These are phyloP conservation scores for Phytophthora ohioensis DNA, from an alignment of 352 stramenopile genomes.

Conservation along the genomic window DNA sequence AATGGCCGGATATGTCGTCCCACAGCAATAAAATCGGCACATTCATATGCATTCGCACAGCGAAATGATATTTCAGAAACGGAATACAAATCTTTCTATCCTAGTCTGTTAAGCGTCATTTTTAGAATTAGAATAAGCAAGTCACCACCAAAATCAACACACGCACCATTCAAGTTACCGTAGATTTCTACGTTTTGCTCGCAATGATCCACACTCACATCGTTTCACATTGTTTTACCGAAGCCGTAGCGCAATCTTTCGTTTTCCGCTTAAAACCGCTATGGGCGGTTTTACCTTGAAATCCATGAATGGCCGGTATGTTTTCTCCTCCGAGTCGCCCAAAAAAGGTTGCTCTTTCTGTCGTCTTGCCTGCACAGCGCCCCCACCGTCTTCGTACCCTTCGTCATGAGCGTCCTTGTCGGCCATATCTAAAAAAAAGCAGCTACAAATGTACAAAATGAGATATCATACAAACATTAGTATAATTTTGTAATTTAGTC, in stretches of 20 bases:
- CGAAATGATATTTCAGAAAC: slow-evolving; percentile 19
- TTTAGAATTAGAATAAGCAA: no score
- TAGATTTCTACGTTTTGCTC: not conserved
- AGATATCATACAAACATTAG: not conserved
- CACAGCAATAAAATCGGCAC: slow-evolving; percentile 13
- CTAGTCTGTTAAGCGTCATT: not conserved
- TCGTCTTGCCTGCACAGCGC: slow-evolving; percentile 6
- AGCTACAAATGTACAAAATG: slow-evolving; percentile 8
- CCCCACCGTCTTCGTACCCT: slow-evolving; percentile 6
- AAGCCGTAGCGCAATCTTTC: not conserved
- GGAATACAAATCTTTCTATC: not conserved
- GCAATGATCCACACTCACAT: not conserved
- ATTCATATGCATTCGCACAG: not conserved
- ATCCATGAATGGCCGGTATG: not conserved
- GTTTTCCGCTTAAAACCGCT: not conserved
- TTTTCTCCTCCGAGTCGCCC: no score
- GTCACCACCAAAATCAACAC: no score
- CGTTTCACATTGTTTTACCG: not conserved
- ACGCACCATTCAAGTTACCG: not conserved
- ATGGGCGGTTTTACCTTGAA: slow-evolving; percentile 10
- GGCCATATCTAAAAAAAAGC: slow-evolving; percentile 10
- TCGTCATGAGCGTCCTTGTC: slow-evolving; percentile 4
- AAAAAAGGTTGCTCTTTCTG: slow-evolving; percentile 5
- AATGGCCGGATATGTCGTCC: slow-evolving; percentile 6
- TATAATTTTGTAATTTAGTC: slow-evolving; percentile 1